These are phyloP conservation scores for Nitzschia sp. DNA, from an alignment of 108 stramenopile species.

Conservation along the genomic window DNA sequence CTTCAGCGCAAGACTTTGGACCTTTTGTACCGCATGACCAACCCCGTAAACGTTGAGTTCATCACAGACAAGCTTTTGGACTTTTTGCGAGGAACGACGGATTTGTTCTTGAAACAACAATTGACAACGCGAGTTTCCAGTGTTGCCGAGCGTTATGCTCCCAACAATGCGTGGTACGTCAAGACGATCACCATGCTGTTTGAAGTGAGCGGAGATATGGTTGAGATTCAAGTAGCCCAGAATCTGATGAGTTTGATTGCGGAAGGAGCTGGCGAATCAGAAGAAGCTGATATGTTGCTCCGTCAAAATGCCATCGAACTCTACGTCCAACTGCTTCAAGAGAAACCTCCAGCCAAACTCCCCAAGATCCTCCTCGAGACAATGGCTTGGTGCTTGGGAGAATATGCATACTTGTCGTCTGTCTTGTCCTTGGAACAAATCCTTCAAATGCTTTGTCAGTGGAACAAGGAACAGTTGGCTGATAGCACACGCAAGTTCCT, in stretches of 20 bases:
- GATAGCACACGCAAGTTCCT: conserved; percentile 76
- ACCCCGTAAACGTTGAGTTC: conserved; percentile 98
- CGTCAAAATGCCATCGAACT: conserved; percentile 90
- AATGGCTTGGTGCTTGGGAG: conserved; percentile 97
- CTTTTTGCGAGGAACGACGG: conserved; percentile 83
- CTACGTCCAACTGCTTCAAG: conserved; percentile 77
- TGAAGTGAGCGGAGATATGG: conserved; percentile 93
- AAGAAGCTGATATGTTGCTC: conserved; percentile 85
- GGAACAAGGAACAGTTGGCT: conserved; percentile 38
- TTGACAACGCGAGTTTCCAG: conserved; percentile 90
- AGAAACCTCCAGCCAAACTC: conserved; percentile 59
- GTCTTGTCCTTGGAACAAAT: conserved; percentile 63
- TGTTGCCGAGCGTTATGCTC: conserved; percentile 96
- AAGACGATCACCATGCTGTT: conserved; percentile 83
- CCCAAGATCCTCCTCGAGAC: conserved; percentile 88
- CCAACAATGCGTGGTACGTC: conserved; percentile 92
- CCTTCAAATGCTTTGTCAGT: conserved; percentile 70
- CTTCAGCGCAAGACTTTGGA: conserved; percentile 97
- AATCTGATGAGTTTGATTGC: conserved; percentile 94
- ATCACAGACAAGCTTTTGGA: conserved; percentile 91
- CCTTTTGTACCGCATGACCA: conserved; percentile 96
- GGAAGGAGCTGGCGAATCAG: conserved; percentile 95
- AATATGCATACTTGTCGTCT: conserved; percentile 92
- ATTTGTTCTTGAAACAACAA: conserved; percentile 85
- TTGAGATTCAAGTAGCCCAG: conserved; percentile 87